A percentile compares a stretch with the other conserved stretches of the same genome.
These are phyloP conservation scores for Chlamydomonas urium DNA, from an alignment of 139 green algal species.

Conservation along the genomic window DNA sequence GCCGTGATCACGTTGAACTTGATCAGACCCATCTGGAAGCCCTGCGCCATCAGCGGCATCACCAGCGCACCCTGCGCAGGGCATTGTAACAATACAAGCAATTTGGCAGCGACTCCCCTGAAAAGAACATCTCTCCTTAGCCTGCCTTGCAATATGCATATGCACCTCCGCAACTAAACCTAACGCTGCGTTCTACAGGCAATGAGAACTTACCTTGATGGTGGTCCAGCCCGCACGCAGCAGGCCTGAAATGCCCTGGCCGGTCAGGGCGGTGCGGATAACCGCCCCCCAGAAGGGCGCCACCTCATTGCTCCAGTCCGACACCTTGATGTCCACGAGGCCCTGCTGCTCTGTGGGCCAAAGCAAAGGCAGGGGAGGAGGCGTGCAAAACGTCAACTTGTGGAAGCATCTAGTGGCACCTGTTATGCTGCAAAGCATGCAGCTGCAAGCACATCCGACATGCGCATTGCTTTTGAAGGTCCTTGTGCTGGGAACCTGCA, in stretches of 20 bases:
- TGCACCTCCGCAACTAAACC: background rate
- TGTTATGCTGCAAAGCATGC: too few relatives aligned
- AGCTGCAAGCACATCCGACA: too few relatives aligned
- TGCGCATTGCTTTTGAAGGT: too few relatives aligned
- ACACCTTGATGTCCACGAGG: slow-evolving; percentile 52
- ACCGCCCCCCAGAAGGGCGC: slow-evolving; percentile 94
- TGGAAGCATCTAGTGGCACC: too few relatives aligned
- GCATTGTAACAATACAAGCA: background rate
- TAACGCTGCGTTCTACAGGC: background rate
- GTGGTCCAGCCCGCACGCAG: slow-evolving; percentile 81
- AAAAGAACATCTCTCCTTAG: background rate
- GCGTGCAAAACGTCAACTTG: too few relatives aligned
- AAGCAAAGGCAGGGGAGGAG: too few relatives aligned
- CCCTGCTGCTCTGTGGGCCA: slow-evolving; percentile 33
- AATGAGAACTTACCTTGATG: slow-evolving; percentile 58
- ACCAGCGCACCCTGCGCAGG: slow-evolving; percentile 80
- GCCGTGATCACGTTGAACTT: slow-evolving; percentile 95
- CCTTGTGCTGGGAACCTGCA: background rate
- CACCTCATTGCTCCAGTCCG: slow-evolving; percentile 89
- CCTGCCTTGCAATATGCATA: background rate
- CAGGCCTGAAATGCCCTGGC: slow-evolving; percentile 77
- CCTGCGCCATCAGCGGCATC: slow-evolving; percentile 92
- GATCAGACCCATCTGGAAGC: slow-evolving; percentile 84
- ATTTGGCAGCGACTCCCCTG: background rate
- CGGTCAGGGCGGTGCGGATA: slow-evolving; percentile 75